phyloP scores from a whole-genome alignment of 1,139 yeast species.

The Pichia inconspicua region DNA sequence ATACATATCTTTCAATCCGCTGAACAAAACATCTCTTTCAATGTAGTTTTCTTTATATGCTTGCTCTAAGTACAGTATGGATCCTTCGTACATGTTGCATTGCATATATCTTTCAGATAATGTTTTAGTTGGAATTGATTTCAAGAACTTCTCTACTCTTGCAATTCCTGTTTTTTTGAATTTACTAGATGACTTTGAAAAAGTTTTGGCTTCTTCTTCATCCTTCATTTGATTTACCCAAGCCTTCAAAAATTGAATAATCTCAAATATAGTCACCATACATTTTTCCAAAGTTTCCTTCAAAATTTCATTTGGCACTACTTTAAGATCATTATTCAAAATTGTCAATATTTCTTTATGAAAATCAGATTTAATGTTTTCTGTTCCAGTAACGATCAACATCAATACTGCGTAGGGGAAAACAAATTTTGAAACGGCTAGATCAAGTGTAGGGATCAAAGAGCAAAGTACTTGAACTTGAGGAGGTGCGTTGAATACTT shows the following conservation, averaged over 20 bases:
- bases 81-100: conserved; percentile 80
- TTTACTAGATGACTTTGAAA: conserved; percentile 4
- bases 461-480: conserved; percentile 7
- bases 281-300: conserved; percentile 54
- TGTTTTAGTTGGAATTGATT: conserved; percentile 53
- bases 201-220: conserved; percentile 18
- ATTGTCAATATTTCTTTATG: conserved; percentile 52
- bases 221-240: conserved; percentile 46
- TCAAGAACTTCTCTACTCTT: conserved; percentile 40
- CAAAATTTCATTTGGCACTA: conserved; percentile 42
- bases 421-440: conserved; percentile 60
- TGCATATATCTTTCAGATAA: conserved; percentile 76
- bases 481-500: conserved; percentile 1
- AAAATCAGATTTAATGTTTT: conserved; percentile 38
- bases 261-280: conserved; percentile 65
- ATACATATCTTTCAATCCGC: conserved; percentile 68
- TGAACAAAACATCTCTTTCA: conserved; percentile 37
- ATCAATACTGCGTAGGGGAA: conserved; percentile 60
- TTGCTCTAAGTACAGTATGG: conserved; percentile 82
- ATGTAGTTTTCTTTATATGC: conserved; percentile 44
- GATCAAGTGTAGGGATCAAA: conserved; percentile 32
- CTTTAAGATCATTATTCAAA: conserved; percentile 40
- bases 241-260: conserved; percentile 76
- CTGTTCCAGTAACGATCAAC: conserved; percentile 53
- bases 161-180: conserved; percentile 12